These are phyloP conservation scores for Trichoderma sp. DNA, from an alignment of 2,329 filamentous ascomycete genomes.

Conservation along the genomic window DNA sequence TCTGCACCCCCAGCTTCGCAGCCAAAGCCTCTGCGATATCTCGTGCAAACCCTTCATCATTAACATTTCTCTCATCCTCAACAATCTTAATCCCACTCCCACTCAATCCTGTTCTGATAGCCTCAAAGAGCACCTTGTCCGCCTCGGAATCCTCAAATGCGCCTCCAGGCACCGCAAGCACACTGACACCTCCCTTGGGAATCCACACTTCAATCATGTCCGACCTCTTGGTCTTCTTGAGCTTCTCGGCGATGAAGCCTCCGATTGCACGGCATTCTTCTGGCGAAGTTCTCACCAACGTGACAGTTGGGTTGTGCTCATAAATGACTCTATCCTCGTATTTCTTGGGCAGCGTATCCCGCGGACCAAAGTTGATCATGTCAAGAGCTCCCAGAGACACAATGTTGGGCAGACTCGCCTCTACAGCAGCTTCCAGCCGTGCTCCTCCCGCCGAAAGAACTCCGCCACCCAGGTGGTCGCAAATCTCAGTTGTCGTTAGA, in stretches of 20 bases:
- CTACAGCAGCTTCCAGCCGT: slow-evolving; percentile 61
- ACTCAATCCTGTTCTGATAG: slow-evolving; percentile 53
- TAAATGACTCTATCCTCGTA: slow-evolving; percentile 58
- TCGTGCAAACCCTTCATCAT: slow-evolving; percentile 56
- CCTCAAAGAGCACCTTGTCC: slow-evolving; percentile 56
- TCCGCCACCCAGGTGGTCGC: slow-evolving; percentile 66
- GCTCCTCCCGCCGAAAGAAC: slow-evolving; percentile 62
- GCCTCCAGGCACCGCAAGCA: slow-evolving; percentile 57
- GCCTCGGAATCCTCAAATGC: slow-evolving; percentile 55
- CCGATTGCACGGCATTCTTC: slow-evolving; percentile 62
- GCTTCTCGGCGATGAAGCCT: slow-evolving; percentile 57
- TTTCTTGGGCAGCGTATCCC: slow-evolving; percentile 57
- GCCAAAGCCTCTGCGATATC: slow-evolving; percentile 51
- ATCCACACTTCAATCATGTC: slow-evolving; percentile 59
- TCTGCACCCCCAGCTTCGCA: slow-evolving; percentile 35
- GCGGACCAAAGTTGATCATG: slow-evolving; percentile 67
- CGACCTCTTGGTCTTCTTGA: slow-evolving; percentile 48
- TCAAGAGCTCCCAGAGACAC: slow-evolving; percentile 59
- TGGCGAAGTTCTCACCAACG: slow-evolving; percentile 65
- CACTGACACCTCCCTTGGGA: slow-evolving; percentile 63
- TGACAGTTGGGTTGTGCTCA: slow-evolving; percentile 69
- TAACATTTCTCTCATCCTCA: slow-evolving; percentile 56
- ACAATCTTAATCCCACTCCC: slow-evolving; percentile 54
- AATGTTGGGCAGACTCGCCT: slow-evolving; percentile 59
- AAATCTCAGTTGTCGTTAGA: slow-evolving; percentile 72